Evolutionary conservation across 2,329 filamentous ascomycete species (phyloP).

Genomic region (Phyllosticta paracitricarpa): DNA sequence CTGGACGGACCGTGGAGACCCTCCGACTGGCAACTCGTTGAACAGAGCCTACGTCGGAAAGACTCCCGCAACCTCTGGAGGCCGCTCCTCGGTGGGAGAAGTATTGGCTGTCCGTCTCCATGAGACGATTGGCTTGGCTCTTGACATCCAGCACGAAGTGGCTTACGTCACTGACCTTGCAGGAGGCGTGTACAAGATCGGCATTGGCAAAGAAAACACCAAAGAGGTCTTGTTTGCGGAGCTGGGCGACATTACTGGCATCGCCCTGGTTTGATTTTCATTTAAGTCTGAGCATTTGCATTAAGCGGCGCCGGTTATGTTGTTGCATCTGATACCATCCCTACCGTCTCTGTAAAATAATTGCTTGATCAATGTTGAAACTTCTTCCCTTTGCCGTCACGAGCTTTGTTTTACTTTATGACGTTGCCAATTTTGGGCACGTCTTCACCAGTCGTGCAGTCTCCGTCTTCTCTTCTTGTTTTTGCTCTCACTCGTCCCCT

Average conservation of each 20-base stretch:
- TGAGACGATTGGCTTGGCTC: slow-evolving; percentile 17
- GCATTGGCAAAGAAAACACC: neutral
- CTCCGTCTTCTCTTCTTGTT: too few relatives aligned
- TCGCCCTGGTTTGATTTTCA: slow-evolving; percentile 12
- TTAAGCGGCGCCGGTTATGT: neutral
- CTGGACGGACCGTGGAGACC: slow-evolving; percentile 53
- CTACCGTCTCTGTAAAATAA: neutral
- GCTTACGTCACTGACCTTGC: slow-evolving; percentile 16
- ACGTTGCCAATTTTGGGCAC: too few relatives aligned
- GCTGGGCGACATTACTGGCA: slow-evolving; percentile 13
- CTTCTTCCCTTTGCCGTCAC: too few relatives aligned
- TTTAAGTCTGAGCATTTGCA: neutral
- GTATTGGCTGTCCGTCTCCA: slow-evolving; percentile 16
- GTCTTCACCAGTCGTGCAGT: too few relatives aligned
- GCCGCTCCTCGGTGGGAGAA: slow-evolving; percentile 1
- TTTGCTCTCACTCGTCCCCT: too few relatives aligned
- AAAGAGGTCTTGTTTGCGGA: slow-evolving; percentile 11
- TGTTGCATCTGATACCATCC: neutral
- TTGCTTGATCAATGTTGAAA: neutral
- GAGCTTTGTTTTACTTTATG: too few relatives aligned
- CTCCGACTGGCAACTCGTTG: slow-evolving; percentile 45
- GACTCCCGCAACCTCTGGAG: neutral
- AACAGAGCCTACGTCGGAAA: slow-evolving; percentile 27
- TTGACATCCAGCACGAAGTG: slow-evolving; percentile 12
- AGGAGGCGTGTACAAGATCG: slow-evolving; percentile 12